phyloP scores from a whole-genome alignment of 2,329 filamentous ascomycete genomes.

The Coleophoma crateriformis region DNA sequence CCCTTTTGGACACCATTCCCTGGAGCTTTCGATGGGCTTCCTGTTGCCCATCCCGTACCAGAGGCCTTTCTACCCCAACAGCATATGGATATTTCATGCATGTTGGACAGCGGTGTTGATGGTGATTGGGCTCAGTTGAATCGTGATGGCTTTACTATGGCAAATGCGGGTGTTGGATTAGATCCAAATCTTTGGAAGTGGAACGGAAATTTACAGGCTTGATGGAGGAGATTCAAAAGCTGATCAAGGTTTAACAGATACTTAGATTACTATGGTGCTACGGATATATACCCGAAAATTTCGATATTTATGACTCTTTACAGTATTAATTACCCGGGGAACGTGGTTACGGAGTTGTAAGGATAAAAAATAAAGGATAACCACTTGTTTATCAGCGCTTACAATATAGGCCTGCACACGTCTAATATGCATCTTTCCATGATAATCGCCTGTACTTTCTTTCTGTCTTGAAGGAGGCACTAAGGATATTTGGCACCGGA shows the following conservation, averaged over 20 bases:
- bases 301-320: too few species aligned
- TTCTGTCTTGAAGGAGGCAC: background rate
- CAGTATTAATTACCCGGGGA: too few species aligned
- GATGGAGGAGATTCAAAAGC: background rate
- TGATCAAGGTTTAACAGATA: too few species aligned
- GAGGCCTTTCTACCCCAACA: conserved; percentile 1
- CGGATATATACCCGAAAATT: too few species aligned
- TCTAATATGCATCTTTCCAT: background rate
- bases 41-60: conserved; percentile 1
- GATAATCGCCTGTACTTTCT: conserved; percentile 3
- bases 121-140: conserved; percentile 10
- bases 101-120: conserved; percentile 6
- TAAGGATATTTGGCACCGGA: background rate
- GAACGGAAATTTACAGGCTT: background rate
- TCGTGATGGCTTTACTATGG: conserved; percentile 12
- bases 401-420: too few species aligned
- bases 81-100: conserved; percentile 9
- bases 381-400: too few species aligned
- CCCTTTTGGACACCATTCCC: conserved; percentile 14
- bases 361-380: too few species aligned
- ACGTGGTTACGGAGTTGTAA: too few species aligned
- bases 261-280: too few species aligned
- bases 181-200: background rate
- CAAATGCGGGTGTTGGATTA: background rate
- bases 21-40: conserved; percentile 6